A percentile compares a stretch with the other conserved stretches of the same genome.
These are phyloP conservation scores for Scenedesmus sp. DNA, from an alignment of 163 green algal species.

Conservation along the genomic window DNA sequence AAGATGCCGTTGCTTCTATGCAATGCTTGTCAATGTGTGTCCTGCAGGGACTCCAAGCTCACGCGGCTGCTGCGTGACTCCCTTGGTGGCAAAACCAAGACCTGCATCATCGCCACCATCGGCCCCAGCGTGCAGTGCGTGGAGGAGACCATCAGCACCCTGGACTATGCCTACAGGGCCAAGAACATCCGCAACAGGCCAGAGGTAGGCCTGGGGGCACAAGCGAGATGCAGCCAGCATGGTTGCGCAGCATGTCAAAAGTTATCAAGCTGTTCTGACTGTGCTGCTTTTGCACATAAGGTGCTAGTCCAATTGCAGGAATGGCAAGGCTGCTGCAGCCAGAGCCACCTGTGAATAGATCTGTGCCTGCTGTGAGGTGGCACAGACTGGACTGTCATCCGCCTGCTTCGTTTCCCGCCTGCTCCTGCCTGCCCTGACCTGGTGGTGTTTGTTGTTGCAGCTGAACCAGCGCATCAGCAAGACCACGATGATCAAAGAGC, in stretches of 20 bases:
- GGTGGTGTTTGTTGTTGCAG: conserved; percentile 67
- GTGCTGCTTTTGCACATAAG: too few relatives aligned
- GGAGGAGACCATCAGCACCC: conserved; percentile 84
- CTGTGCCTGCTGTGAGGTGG: too few relatives aligned
- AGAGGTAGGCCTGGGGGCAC: conserved; percentile 65
- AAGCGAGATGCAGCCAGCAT: conserved; percentile 51
- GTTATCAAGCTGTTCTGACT: neutral
- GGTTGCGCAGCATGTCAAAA: neutral
- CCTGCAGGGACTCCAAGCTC: conserved; percentile 96
- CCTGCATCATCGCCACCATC: conserved; percentile 99
- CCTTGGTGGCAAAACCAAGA: conserved; percentile 98
- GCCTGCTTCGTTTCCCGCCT: too few relatives aligned
- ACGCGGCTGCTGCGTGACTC: conserved; percentile 97
- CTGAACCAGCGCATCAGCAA: conserved; percentile 97
- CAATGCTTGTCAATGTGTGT: neutral
- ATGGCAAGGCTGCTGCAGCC: too few relatives aligned
- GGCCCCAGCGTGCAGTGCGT: conserved; percentile 86
- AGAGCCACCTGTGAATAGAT: too few relatives aligned
- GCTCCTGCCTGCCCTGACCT: neutral
- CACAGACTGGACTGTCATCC: too few relatives aligned
- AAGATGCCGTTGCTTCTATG: neutral
- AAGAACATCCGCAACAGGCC: conserved; percentile 98
- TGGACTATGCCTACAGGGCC: conserved; percentile 96
- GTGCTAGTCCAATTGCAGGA: too few relatives aligned
- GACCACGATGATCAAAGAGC: conserved; percentile 97